A percentile compares a stretch with the other conserved stretches of the same genome.
These are phyloP conservation scores for Aspergillus fumigatus DNA, from an alignment of 2,329 filamentous ascomycete species.

Conservation along the genomic window DNA sequence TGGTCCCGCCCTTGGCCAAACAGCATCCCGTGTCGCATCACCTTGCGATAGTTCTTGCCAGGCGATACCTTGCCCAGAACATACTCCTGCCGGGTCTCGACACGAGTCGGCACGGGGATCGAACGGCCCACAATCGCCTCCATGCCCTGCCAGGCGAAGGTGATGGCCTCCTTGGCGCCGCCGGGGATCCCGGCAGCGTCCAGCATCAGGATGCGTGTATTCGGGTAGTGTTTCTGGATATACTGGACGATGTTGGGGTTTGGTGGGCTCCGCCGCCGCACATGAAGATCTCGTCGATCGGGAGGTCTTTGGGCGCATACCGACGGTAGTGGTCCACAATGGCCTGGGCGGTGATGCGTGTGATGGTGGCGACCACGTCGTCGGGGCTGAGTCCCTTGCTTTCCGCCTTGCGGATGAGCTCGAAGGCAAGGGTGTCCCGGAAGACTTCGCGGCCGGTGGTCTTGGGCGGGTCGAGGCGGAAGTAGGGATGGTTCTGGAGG, in stretches of 20 bases:
- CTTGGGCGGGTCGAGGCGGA: constrained; percentile 49
- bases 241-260: constrained; percentile 48
- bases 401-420: not conserved
- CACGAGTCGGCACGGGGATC: constrained; percentile 51
- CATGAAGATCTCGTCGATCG: constrained; percentile 56
- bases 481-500: constrained; percentile 46
- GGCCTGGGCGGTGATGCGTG: constrained; percentile 55
- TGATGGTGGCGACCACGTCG: constrained; percentile 20
- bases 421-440: not conserved
- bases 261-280: constrained; percentile 19
- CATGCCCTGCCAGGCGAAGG: constrained; percentile 59
- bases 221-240: constrained; percentile 48
- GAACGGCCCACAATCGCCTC: constrained; percentile 54
- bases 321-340: constrained; percentile 50
- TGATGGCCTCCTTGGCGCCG: constrained; percentile 57
- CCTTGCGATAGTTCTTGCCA: constrained; percentile 51
- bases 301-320: constrained; percentile 44
- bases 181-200: constrained; percentile 55
- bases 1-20: constrained; percentile 46
- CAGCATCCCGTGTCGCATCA: constrained; percentile 49
- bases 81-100: constrained; percentile 47
- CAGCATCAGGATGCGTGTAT: constrained; percentile 50
- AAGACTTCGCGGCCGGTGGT: constrained; percentile 59
- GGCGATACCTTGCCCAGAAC: constrained; percentile 53
- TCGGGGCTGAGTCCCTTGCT: not conserved